A percentile compares a stretch with the other conserved stretches of the same genome.
Evolutionary conservation across 768 basidiomycete species (phyloP).

Genomic region (Mycena indigotica): DNA sequence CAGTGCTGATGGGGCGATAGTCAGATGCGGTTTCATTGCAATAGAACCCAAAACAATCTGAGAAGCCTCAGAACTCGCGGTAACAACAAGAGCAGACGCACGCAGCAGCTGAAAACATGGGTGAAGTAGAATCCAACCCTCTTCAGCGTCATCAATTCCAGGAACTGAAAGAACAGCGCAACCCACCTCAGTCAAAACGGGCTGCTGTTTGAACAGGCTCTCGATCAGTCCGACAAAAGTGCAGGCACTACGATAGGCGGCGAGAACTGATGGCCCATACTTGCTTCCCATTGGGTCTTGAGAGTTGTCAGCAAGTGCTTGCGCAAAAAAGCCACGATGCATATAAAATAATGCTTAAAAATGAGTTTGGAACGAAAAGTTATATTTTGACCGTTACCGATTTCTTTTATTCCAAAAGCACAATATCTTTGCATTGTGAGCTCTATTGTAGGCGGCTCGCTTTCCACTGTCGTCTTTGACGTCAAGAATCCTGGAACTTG

Average conservation of each 20-base stretch:
- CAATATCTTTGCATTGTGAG: slow-evolving; percentile 70
- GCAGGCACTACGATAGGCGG: slow-evolving; percentile 70
- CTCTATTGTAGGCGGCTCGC: slow-evolving; percentile 52
- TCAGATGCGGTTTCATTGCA: slow-evolving; percentile 64
- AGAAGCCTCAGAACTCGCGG: background rate
- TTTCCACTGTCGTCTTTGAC: slow-evolving; percentile 41
- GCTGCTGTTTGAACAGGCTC: slow-evolving; percentile 66
- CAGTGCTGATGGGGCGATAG: slow-evolving; percentile 65
- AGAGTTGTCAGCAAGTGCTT: slow-evolving; percentile 64
- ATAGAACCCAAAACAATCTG: slow-evolving; percentile 75
- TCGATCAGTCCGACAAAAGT: slow-evolving; percentile 67
- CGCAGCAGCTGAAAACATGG: slow-evolving; percentile 72
- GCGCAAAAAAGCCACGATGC: slow-evolving; percentile 75
- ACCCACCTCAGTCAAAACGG: slow-evolving; percentile 51
- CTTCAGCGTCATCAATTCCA: slow-evolving; percentile 27
- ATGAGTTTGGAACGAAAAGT: slow-evolving; percentile 4
- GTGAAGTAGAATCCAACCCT: slow-evolving; percentile 75
- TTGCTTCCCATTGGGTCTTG: slow-evolving; percentile 70
- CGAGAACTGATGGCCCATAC: slow-evolving; percentile 67
- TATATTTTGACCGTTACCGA: slow-evolving; percentile 44
- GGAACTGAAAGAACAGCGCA: background rate
- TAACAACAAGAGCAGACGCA: slow-evolving; percentile 33
- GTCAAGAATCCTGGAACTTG: slow-evolving; percentile 66
- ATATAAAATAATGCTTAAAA: slow-evolving; percentile 65
- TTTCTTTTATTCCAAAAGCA: slow-evolving; percentile 68